Conservation (phyloP, 805 yeast genomes). For the Candida pseudofarinosa region DNA sequence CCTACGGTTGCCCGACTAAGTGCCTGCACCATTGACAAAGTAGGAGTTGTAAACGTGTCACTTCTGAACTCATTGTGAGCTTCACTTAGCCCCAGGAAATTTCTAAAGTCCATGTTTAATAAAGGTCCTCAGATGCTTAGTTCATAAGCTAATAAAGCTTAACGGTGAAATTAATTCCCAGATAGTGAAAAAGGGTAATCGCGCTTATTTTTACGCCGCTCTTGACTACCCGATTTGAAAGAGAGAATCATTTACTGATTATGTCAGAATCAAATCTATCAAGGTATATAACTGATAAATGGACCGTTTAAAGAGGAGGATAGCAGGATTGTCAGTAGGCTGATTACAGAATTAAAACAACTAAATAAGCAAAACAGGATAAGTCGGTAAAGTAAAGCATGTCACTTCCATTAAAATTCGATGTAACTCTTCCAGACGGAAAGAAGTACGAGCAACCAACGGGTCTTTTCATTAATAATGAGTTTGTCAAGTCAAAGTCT, state of each 20-base stretch:
- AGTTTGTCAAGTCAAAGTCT: constrained; percentile 33
- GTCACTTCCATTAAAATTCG: constrained; percentile 35
- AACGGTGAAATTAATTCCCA: not conserved
- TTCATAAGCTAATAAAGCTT: too few relatives aligned
- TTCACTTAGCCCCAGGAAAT: constrained; percentile 14
- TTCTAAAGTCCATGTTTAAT: constrained; percentile 12
- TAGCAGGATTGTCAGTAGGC: too few relatives aligned
- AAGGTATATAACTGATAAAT: not conserved
- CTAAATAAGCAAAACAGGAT: too few relatives aligned
- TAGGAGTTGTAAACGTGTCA: constrained; percentile 91
- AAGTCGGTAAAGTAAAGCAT: too few relatives aligned
- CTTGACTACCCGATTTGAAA: not conserved
- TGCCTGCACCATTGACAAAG: constrained; percentile 65
- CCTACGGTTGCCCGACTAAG: constrained; percentile 29
- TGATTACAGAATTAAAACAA: too few relatives aligned
- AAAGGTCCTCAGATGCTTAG: too few relatives aligned
- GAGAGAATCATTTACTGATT: not conserved
- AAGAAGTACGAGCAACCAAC: constrained; percentile 49
- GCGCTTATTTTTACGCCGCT: not conserved
- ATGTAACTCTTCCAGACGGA: constrained; percentile 48
- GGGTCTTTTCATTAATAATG: constrained; percentile 54
- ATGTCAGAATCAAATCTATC: not conserved
- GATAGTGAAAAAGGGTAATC: not conserved
- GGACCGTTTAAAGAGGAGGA: not conserved
- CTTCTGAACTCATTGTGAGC: constrained; percentile 40